phyloP scores from a whole-genome alignment of 805 yeast genomes.

The Suhomyces vadensis region DNA sequence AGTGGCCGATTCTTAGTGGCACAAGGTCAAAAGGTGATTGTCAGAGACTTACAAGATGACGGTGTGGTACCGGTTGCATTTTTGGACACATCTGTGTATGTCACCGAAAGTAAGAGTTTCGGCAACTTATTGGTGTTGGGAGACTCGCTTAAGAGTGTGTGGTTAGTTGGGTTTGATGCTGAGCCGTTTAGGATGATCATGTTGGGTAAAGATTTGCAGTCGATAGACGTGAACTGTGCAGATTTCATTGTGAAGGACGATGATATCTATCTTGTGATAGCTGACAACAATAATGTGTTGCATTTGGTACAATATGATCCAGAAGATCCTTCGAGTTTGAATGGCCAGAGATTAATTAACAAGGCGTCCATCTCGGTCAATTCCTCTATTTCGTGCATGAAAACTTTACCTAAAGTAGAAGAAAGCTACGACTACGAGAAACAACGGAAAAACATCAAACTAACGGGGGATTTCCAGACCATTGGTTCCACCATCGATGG shows the following conservation, averaged over 20 bases:
- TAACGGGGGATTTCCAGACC: slow-evolving; percentile 49
- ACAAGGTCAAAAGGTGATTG: slow-evolving; percentile 82
- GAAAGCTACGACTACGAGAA: slow-evolving; percentile 31
- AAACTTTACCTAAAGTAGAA: slow-evolving; percentile 41
- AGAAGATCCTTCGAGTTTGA: slow-evolving; percentile 78
- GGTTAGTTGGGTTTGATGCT: slow-evolving; percentile 88
- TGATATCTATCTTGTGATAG: slow-evolving; percentile 62
- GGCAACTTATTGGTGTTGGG: slow-evolving; percentile 82
- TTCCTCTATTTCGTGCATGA: slow-evolving; percentile 56
- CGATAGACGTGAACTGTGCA: slow-evolving; percentile 64
- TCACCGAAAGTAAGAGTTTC: slow-evolving; percentile 76
- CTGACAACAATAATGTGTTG: slow-evolving; percentile 66
- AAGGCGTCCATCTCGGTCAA: slow-evolving; percentile 72
- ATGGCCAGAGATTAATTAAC: slow-evolving; percentile 74
- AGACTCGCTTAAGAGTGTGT: slow-evolving; percentile 73
- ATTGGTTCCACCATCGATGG: slow-evolving; percentile 82
- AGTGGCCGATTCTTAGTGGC: slow-evolving; percentile 81
- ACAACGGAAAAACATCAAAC: slow-evolving; percentile 20
- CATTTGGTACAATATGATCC: slow-evolving; percentile 88
- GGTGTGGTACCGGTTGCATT: slow-evolving; percentile 94
- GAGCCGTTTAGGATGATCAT: slow-evolving; percentile 87
- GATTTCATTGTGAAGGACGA: slow-evolving; percentile 76
- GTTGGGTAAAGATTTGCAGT: slow-evolving; percentile 70
- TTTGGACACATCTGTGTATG: slow-evolving; percentile 77
- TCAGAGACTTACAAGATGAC: slow-evolving; percentile 83